Conservation (phyloP, 306 rosid genomes). For the Astragalus glycyphyllos region DNA sequence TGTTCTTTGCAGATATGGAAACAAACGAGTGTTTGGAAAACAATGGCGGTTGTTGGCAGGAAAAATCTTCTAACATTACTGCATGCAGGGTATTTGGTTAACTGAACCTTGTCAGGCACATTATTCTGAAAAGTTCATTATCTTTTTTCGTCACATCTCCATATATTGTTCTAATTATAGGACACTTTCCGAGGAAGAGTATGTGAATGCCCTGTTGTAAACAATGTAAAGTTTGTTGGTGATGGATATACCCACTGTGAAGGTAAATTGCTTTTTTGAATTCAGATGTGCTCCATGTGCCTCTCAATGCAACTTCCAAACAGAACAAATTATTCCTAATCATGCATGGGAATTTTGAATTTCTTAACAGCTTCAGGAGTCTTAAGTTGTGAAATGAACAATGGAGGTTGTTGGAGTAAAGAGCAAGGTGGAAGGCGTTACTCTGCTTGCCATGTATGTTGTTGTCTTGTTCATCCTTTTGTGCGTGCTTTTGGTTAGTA, state of each 20-base stretch:
- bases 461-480: constrained; percentile 41
- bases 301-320: constrained; percentile 13
- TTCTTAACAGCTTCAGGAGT: constrained; percentile 75
- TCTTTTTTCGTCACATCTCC: constrained; percentile 14
- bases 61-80: constrained; percentile 68
- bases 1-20: constrained; percentile 66
- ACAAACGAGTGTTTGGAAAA: constrained; percentile 92
- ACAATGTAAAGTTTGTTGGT: constrained; percentile 78
- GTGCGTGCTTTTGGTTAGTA: not conserved
- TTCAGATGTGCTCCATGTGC: constrained; percentile 13
- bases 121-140: constrained; percentile 17
- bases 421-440: constrained; percentile 56
- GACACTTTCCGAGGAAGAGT: constrained; percentile 97
- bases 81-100: constrained; percentile 86
- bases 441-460: constrained; percentile 90
- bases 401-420: constrained; percentile 97
- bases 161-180: constrained; percentile 46
- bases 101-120: constrained; percentile 18
- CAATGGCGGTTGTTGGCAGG: constrained; percentile 96
- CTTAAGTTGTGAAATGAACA: constrained; percentile 76
- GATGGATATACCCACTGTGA: constrained; percentile 91
- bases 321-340: not conserved
- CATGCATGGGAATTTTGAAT: constrained; percentile 31
- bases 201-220: constrained; percentile 91
- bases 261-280: constrained; percentile 58